These are phyloP conservation scores for Aspergillus sp. DNA, from an alignment of 2,329 filamentous ascomycete species.

Conservation along the genomic window DNA sequence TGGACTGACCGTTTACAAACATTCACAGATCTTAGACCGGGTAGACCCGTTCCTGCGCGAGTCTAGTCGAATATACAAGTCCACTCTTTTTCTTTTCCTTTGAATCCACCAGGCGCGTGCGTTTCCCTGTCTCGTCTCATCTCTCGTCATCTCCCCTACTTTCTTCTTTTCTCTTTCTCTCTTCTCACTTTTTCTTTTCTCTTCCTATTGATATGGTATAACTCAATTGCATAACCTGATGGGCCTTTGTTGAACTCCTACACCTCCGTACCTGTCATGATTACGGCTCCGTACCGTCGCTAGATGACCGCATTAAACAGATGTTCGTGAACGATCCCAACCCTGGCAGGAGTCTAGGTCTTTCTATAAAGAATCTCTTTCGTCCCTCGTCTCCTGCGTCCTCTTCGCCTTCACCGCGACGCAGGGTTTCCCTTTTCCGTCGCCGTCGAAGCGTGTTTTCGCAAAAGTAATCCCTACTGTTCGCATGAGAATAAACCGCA, in stretches of 20 bases:
- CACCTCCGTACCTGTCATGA: slow-evolving; percentile 14
- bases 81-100: slow-evolving; percentile 6
- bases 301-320: slow-evolving; percentile 22
- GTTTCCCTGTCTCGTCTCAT: neutral
- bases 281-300: slow-evolving; percentile 7
- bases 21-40: slow-evolving; percentile 7
- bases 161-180: slow-evolving; percentile 3
- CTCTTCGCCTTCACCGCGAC: slow-evolving; percentile 22
- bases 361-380: slow-evolving; percentile 27
- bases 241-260: neutral
- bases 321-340: slow-evolving; percentile 31
- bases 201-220: neutral
- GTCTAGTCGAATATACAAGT: slow-evolving; percentile 14
- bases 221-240: neutral
- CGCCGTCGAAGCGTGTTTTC: slow-evolving; percentile 29
- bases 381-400: slow-evolving; percentile 18
- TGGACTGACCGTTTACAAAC: neutral
- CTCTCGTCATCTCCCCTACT: slow-evolving; percentile 6
- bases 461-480: slow-evolving; percentile 23
- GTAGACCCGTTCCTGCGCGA: slow-evolving; percentile 15
- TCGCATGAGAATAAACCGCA: neutral
- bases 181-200: slow-evolving; percentile 1
- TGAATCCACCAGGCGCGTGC: slow-evolving; percentile 7
- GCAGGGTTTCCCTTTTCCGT: slow-evolving; percentile 25
- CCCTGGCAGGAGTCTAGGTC: slow-evolving; percentile 24